These are phyloP conservation scores for Lachnellula arida DNA, from an alignment of 2,329 filamentous ascomycete genomes.

Conservation along the genomic window DNA sequence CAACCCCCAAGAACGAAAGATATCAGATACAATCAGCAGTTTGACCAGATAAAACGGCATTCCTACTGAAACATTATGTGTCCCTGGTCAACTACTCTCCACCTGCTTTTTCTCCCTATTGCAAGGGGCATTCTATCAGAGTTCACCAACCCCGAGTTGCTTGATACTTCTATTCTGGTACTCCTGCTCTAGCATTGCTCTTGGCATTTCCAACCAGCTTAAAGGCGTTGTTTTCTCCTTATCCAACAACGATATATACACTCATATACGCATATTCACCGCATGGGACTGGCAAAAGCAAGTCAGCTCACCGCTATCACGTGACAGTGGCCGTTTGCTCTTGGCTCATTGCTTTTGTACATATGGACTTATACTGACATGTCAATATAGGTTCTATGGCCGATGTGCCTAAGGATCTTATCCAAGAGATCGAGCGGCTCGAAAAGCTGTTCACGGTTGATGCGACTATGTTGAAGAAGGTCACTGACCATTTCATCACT, in stretches of 20 bases:
- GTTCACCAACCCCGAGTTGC: no score
- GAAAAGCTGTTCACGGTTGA: slow-evolving; percentile 82
- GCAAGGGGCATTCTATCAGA: no score
- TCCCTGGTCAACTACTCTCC: no score
- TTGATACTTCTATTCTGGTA: no score
- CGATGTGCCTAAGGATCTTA: slow-evolving; percentile 81
- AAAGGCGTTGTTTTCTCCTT: not conserved
- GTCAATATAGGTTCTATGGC: slow-evolving; percentile 69
- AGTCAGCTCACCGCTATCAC: slow-evolving; percentile 21
- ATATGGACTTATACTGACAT: slow-evolving; percentile 16
- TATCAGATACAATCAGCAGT: not conserved
- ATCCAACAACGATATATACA: not conserved
- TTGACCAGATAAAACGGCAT: not conserved
- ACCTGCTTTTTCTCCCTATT: no score
- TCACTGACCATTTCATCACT: slow-evolving; percentile 82
- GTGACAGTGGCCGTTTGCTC: slow-evolving; percentile 6
- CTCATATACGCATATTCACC: not conserved
- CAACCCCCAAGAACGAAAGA: not conserved
- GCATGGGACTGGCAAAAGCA: slow-evolving; percentile 22
- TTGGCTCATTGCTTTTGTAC: slow-evolving; percentile 1
- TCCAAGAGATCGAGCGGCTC: slow-evolving; percentile 74
- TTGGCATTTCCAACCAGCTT: not conserved
- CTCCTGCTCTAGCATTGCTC: not conserved
- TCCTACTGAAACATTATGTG: no score
- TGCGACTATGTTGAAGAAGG: slow-evolving; percentile 75